Evolutionary conservation across 108 stramenopile species (phyloP).

Genomic region (Licmophora abbreviata): DNA sequence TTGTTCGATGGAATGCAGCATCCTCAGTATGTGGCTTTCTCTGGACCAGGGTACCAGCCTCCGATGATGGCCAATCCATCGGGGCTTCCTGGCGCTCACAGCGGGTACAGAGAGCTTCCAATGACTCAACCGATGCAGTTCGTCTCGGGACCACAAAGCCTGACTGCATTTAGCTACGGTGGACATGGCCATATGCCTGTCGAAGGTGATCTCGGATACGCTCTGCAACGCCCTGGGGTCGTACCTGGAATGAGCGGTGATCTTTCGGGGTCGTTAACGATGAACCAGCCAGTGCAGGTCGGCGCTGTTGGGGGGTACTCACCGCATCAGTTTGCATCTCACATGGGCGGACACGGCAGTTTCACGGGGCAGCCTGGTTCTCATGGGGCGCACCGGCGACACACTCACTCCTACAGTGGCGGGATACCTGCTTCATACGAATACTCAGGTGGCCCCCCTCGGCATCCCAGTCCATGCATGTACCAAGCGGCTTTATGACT

Average conservation of each 20-base stretch:
- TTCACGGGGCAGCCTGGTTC: neutral
- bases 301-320: neutral
- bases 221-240: slow-evolving; percentile 74
- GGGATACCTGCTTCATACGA: neutral
- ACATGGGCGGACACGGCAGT: too few species aligned
- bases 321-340: neutral
- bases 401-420: neutral
- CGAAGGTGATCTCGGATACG: slow-evolving; percentile 59
- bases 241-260: slow-evolving; percentile 38
- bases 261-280: neutral
- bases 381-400: neutral
- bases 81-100: too few species aligned
- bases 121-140: slow-evolving; percentile 12
- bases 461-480: too few species aligned
- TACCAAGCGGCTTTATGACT: too few species aligned
- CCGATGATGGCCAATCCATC: too few species aligned
- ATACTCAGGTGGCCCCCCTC: neutral
- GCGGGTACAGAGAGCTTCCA: neutral
- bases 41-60: too few species aligned
- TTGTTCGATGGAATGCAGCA: too few species aligned
- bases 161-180: slow-evolving; percentile 28
- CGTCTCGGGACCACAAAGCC: slow-evolving; percentile 40
- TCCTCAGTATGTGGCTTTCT: too few species aligned
- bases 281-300: neutral
- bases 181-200: slow-evolving; percentile 28